Conservation (phyloP, 1,284 basidiomycete species). For the Ustilago lituana region DNA sequence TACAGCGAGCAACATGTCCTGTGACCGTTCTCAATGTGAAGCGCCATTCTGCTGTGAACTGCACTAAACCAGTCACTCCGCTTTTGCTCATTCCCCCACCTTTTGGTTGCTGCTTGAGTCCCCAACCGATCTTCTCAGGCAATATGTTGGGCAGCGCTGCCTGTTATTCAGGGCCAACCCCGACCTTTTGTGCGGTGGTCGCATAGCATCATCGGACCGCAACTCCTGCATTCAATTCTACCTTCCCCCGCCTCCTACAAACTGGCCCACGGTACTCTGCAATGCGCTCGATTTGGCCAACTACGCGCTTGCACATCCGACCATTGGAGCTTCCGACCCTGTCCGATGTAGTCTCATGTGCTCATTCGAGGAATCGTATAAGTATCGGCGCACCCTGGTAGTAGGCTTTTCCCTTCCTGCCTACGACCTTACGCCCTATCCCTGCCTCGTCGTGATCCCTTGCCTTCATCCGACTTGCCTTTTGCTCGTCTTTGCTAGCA, state of each 20-base stretch:
- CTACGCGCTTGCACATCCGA: background rate
- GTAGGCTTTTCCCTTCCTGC: background rate
- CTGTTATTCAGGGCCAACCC: too few relatives aligned
- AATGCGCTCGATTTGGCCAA: background rate
- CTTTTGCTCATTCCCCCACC: background rate
- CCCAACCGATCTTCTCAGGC: too few relatives aligned
- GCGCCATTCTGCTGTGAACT: background rate
- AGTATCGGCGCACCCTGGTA: background rate
- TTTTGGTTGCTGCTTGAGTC: too few relatives aligned
- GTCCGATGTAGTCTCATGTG: background rate
- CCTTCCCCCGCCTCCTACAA: constrained; percentile 4
- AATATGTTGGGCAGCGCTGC: too few relatives aligned
- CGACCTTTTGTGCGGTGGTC: background rate
- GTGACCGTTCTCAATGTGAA: background rate
- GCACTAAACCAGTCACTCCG: too few relatives aligned
- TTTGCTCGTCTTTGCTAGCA: background rate
- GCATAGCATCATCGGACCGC: constrained; percentile 22
- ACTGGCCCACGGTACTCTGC: background rate
- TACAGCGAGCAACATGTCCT: constrained; percentile 11
- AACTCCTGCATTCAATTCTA: constrained; percentile 1
- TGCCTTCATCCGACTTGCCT: background rate
- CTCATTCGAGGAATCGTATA: constrained; percentile 1
- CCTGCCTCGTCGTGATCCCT: background rate
- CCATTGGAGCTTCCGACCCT: constrained; percentile 7
- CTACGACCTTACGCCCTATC: background rate